phyloP scores from a whole-genome alignment of 345 rosid genomes.

The Erucastrum elatum region DNA sequence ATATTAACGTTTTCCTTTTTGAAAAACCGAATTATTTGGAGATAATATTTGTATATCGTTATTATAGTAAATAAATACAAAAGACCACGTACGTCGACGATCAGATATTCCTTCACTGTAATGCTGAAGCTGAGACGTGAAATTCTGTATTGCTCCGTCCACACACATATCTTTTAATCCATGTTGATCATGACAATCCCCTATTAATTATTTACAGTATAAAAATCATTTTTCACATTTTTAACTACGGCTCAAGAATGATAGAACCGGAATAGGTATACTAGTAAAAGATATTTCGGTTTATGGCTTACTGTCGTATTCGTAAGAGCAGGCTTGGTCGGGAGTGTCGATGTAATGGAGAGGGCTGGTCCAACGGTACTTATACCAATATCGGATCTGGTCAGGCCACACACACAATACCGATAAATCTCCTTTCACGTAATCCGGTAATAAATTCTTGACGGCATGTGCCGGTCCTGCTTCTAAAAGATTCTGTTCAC shows the following conservation, averaged over 20 bases:
- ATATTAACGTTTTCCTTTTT: not conserved
- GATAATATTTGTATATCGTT: not conserved
- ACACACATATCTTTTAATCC: slow-evolving; percentile 69
- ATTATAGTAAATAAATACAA: not conserved
- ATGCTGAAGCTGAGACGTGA: slow-evolving; percentile 86
- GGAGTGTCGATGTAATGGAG: slow-evolving; percentile 90
- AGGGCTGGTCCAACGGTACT: slow-evolving; percentile 76
- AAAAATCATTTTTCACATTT: not conserved
- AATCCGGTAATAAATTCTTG: slow-evolving; percentile 69
- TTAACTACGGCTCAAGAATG: not conserved
- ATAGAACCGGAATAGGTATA: not conserved
- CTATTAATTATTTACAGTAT: slow-evolving; percentile 33
- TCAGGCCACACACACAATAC: slow-evolving; percentile 90
- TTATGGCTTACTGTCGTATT: slow-evolving; percentile 70
- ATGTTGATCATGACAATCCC: slow-evolving; percentile 80
- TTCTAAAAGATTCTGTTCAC: slow-evolving; percentile 56
- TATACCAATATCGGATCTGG: slow-evolving; percentile 55
- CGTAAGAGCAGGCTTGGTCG: slow-evolving; percentile 77
- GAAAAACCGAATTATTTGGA: not conserved
- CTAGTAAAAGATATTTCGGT: not conserved
- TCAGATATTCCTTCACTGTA: slow-evolving; percentile 80
- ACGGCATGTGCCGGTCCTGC: slow-evolving; percentile 71
- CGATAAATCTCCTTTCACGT: slow-evolving; percentile 81
- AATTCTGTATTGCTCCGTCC: slow-evolving; percentile 83
- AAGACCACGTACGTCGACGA: slow-evolving; percentile 58